Conservation (phyloP, 2,329 filamentous ascomycete genomes). For the Fusarium bactridioides region DNA sequence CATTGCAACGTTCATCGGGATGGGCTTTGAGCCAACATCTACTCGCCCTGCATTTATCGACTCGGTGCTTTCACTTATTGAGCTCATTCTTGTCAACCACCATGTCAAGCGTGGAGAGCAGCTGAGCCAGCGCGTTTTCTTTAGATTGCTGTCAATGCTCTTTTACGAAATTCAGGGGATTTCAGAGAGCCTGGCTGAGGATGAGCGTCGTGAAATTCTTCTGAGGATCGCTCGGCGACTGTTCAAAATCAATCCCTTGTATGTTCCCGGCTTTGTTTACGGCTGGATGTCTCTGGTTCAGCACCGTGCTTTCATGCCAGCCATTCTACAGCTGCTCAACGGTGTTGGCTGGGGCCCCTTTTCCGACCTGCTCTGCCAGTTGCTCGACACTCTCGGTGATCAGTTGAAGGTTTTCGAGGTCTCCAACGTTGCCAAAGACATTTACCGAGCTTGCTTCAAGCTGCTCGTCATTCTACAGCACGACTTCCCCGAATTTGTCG, state of each 20-base stretch:
- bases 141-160: constrained; percentile 84
- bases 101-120: constrained; percentile 80
- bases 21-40: constrained; percentile 70
- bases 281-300: constrained; percentile 84
- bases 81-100: constrained; percentile 85
- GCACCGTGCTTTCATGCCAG: constrained; percentile 85
- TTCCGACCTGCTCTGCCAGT: constrained; percentile 74
- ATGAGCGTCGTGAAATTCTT: constrained; percentile 74
- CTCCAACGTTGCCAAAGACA: constrained; percentile 75
- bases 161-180: constrained; percentile 75
- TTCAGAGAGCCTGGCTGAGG: constrained; percentile 64
- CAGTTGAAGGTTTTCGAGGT: constrained; percentile 78
- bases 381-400: constrained; percentile 79
- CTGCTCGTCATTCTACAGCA: constrained; percentile 87
- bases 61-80: constrained; percentile 77
- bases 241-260: constrained; percentile 75
- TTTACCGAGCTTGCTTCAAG: constrained; percentile 85
- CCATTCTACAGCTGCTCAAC: constrained; percentile 73
- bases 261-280: constrained; percentile 84
- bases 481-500: constrained; percentile 92
- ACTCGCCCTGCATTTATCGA: constrained; percentile 77
- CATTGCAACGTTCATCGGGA: constrained; percentile 76
- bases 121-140: constrained; percentile 90
- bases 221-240: constrained; percentile 76
- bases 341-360: constrained; percentile 79